These are phyloP conservation scores for Santalum album DNA, from an alignment of 164 flowering plant genomes.

Conservation along the genomic window DNA sequence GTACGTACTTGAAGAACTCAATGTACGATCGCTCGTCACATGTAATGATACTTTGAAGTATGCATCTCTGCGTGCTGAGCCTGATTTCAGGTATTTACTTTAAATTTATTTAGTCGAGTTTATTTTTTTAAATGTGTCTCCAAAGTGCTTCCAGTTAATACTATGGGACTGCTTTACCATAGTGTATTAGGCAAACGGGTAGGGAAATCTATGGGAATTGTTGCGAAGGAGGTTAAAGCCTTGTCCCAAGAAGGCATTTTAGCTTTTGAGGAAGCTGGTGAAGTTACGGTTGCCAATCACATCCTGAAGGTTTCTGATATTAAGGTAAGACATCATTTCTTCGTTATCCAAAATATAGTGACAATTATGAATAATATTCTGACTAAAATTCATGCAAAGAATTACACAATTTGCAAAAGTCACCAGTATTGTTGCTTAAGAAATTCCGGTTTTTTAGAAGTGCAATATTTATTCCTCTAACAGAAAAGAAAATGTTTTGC, in stretches of 20 bases:
- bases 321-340: slow-evolving; percentile 36
- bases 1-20: slow-evolving; percentile 93
- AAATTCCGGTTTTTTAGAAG: too few relatives aligned
- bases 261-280: slow-evolving; percentile 67
- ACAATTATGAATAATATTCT: too few relatives aligned
- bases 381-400: too few relatives aligned
- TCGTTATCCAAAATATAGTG: background rate
- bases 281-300: slow-evolving; percentile 58
- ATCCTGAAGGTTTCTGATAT: slow-evolving; percentile 60
- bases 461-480: too few relatives aligned
- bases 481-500: too few relatives aligned
- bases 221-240: slow-evolving; percentile 75
- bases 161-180: slow-evolving; percentile 6
- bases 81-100: slow-evolving; percentile 70
- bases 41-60: slow-evolving; percentile 77
- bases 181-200: slow-evolving; percentile 83
- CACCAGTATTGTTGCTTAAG: too few relatives aligned
- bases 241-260: slow-evolving; percentile 82
- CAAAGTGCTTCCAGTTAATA: background rate
- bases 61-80: slow-evolving; percentile 91
- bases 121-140: slow-evolving; percentile 4
- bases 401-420: too few relatives aligned
- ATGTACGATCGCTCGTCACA: slow-evolving; percentile 56
- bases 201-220: slow-evolving; percentile 84
- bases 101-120: slow-evolving; percentile 1